phyloP scores from a whole-genome alignment of 192 early-diverging fungal genomes.

The Spizellomyces sp. region DNA sequence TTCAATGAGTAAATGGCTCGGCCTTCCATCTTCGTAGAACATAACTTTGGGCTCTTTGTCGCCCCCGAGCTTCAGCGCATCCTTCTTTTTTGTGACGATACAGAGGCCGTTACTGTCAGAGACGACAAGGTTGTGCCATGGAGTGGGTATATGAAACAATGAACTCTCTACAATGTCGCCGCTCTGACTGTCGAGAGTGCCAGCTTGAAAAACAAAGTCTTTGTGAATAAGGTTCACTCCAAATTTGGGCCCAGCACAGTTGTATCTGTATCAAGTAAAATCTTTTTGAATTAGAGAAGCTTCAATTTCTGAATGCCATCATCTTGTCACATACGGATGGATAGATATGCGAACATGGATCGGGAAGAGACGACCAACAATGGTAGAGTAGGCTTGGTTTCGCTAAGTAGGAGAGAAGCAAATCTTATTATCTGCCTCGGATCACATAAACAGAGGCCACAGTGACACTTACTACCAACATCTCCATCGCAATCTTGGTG shows the following conservation, averaged over 20 bases:
- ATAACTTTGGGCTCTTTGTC: neutral
- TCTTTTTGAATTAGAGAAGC: too few species aligned
- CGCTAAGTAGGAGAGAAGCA: neutral
- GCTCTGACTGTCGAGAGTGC: neutral
- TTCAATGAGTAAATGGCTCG: constrained; percentile 1
- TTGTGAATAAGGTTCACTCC: constrained; percentile 5
- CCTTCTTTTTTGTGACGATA: too few species aligned
- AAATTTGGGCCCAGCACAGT: constrained; percentile 17
- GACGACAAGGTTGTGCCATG: constrained; percentile 24
- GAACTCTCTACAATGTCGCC: too few species aligned
- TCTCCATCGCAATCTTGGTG: constrained; percentile 14
- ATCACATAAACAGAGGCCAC: too few species aligned
- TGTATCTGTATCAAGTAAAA: neutral
- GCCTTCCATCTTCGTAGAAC: constrained; percentile 1
- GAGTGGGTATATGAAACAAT: constrained; percentile 20
- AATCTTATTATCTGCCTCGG: too few species aligned
- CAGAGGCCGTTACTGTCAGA: neutral
- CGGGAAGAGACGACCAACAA: constrained; percentile 10
- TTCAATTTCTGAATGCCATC: too few species aligned
- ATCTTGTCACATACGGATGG: constrained; percentile 2
- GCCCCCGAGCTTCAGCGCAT: too few species aligned
- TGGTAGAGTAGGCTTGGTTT: constrained; percentile 17
- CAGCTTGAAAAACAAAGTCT: neutral
- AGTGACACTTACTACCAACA: constrained; percentile 1
- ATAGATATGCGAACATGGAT: constrained; percentile 18